Conservation (phyloP, 2,329 filamentous ascomycete genomes). For the Penicillium sp. region DNA sequence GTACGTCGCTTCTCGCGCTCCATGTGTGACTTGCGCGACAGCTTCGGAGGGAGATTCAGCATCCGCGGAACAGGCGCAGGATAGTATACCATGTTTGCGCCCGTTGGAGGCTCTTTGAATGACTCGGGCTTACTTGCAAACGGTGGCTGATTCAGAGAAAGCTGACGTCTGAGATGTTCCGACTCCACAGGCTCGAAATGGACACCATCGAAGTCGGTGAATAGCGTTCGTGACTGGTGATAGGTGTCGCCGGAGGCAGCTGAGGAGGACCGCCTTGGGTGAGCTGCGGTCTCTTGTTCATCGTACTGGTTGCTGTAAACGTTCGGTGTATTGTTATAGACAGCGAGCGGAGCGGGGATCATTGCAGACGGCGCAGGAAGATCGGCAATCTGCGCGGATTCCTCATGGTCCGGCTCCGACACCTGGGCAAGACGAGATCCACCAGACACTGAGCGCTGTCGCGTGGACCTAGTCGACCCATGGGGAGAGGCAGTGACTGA, state of each 20-base stretch:
- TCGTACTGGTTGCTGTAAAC: slow-evolving; percentile 18
- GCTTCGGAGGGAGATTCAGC: slow-evolving; percentile 82
- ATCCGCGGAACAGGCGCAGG: slow-evolving; percentile 90
- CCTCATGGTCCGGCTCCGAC: slow-evolving; percentile 37
- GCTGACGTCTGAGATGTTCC: slow-evolving; percentile 24
- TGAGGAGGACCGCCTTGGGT: slow-evolving; percentile 33
- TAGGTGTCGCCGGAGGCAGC: slow-evolving; percentile 45
- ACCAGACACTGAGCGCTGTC: slow-evolving; percentile 34
- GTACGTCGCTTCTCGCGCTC: slow-evolving; percentile 66
- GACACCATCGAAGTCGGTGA: slow-evolving; percentile 48
- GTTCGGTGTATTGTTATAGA: slow-evolving; percentile 10
- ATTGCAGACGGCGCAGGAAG: slow-evolving; percentile 7
- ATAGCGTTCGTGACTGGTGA: slow-evolving; percentile 41
- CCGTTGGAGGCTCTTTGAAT: slow-evolving; percentile 47
- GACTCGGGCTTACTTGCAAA: slow-evolving; percentile 36
- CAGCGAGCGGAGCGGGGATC: slow-evolving; percentile 10
- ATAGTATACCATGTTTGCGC: slow-evolving; percentile 85
- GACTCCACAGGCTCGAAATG: slow-evolving; percentile 35
- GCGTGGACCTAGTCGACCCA: slow-evolving; percentile 40
- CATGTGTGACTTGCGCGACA: slow-evolving; percentile 65
- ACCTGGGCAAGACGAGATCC: slow-evolving; percentile 36
- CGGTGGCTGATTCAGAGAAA: slow-evolving; percentile 38
- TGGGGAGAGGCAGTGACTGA: slow-evolving; percentile 37
- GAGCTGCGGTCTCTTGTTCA: slow-evolving; percentile 7
- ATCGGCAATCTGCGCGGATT: slow-evolving; percentile 21